Percentiles rank a stretch among this genome's conserved stretches.
These are phyloP conservation scores for Thuja plicata DNA, from an alignment of 83 land plant genomes.

Conservation along the genomic window DNA sequence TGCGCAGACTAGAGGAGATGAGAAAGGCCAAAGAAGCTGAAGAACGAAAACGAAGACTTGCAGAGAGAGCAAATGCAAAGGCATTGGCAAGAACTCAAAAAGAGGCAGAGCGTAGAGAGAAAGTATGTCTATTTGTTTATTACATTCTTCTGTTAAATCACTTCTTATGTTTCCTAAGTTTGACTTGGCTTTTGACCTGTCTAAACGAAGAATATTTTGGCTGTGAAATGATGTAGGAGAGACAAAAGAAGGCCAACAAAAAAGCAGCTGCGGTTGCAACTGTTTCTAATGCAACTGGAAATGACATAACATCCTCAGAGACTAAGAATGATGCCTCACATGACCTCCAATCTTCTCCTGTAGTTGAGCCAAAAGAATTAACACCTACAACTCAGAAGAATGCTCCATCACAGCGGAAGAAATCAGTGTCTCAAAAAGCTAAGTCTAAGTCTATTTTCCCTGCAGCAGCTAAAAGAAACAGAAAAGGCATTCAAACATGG, in stretches of 20 bases:
- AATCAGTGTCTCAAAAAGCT: constrained; percentile 21
- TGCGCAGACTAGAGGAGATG: constrained; percentile 55
- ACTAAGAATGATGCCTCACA: constrained; percentile 17
- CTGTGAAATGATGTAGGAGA: constrained; percentile 37
- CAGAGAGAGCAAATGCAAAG: constrained; percentile 74
- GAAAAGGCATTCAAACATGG: constrained; percentile 50
- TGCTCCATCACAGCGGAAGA: constrained; percentile 17
- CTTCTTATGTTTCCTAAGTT: background rate
- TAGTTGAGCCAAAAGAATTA: constrained; percentile 18
- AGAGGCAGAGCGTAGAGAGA: constrained; percentile 78
- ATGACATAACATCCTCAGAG: constrained; percentile 17
- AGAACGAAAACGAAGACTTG: constrained; percentile 75
- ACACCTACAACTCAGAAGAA: constrained; percentile 25
- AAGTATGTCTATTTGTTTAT: constrained; percentile 33
- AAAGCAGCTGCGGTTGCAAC: constrained; percentile 42
- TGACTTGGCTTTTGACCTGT: background rate
- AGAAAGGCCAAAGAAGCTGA: constrained; percentile 83
- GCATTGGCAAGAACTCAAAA: constrained; percentile 73
- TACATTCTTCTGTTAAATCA: background rate
- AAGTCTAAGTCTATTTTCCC: constrained; percentile 36
- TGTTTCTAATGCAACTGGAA: background rate
- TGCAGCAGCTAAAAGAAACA: constrained; percentile 49
- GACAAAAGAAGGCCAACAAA: constrained; percentile 67
- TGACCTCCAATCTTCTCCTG: constrained; percentile 10
- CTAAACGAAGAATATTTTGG: background rate